Evolutionary conservation across 2,329 filamentous ascomycete genomes (phyloP), one percentile per base, ranked within the genome.

Genomic region (Ophiocordyceps australis): DNA sequence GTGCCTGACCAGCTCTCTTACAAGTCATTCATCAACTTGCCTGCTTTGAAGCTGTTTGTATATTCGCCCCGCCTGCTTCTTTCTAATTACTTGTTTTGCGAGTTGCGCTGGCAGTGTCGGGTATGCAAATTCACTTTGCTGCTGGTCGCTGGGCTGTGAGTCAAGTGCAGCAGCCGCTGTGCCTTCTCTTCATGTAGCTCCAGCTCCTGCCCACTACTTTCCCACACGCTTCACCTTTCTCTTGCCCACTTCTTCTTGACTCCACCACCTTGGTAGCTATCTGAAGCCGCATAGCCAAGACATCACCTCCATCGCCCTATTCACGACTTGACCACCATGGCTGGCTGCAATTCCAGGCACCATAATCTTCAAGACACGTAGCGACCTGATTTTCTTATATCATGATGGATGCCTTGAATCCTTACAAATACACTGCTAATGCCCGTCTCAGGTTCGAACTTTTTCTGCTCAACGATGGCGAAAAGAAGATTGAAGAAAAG

Each of bases 401-500:
- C 19, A 20, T 8, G 7, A 12, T 20, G n/a, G 17, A 13, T 22
- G 7, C 14, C 4, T n/a, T 15, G 17, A 16, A 10, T 14, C 5
- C 8, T 4, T 18, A 14, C 9, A 12, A 7, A n/a, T 24, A 17
- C 20, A 17, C 20, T 22, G 22, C 46, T 49, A 20, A 50, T 32
- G 5, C 20, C 9, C 13, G 9, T 3, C 19, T 10, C 12, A 95
- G 89, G 46, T 92, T 91, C 58, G 89, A 95, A 62, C 70, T 91
- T 25, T 95, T 94, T 57, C 57, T 94, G 35, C 76, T 95, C 32
- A 68, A 54, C 21, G 77, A 83, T 25, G 83, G 76, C 33, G 82
- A 98, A 65, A 89, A 86, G 62, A 95, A 94, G 57, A 81, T 93
- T 30, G 77, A 83, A 32, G 75, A 83, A 54, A 76, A 79, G 45